Conservation (phyloP, 164 flowering plant genomes). For the Piper betle region DNA sequence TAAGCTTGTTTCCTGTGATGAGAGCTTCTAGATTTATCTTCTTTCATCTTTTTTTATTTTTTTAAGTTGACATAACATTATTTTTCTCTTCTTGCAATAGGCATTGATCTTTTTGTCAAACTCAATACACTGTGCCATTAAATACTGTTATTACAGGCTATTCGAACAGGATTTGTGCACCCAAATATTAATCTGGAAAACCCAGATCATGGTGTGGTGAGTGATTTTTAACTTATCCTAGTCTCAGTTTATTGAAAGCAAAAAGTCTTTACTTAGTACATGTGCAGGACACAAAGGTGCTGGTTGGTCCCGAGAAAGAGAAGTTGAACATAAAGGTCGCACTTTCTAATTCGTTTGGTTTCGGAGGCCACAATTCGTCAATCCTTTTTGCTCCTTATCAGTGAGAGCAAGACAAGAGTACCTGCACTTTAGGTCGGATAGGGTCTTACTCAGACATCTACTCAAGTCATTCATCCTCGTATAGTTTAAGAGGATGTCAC, state of each 20-base stretch:
- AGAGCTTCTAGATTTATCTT: too few relatives aligned
- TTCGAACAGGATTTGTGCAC: constrained; percentile 92
- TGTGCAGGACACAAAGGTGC: constrained; percentile 31
- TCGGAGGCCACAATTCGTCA: constrained; percentile 61
- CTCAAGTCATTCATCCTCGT: too few relatives aligned
- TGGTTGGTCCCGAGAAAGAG: constrained; percentile 48
- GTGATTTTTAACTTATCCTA: constrained; percentile 5
- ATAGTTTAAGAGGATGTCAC: too few relatives aligned
- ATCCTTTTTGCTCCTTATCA: constrained; percentile 47
- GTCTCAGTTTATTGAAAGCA: background rate
- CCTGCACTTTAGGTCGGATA: too few relatives aligned
- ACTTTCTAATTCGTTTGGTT: constrained; percentile 48
- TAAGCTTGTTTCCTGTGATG: too few relatives aligned
- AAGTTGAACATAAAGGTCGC: constrained; percentile 45
- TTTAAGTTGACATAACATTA: background rate
- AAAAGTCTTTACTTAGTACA: too few relatives aligned
- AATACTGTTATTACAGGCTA: constrained; percentile 39
- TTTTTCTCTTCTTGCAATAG: background rate
- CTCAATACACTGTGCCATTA: background rate
- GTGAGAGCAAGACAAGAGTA: constrained; percentile 6
- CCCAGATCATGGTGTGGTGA: constrained; percentile 83
- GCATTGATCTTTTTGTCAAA: background rate
- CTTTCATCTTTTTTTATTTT: too few relatives aligned
- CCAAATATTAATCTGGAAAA: constrained; percentile 90
- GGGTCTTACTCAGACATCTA: too few relatives aligned